Evolutionary conservation across 192 early-diverging fungal species (phyloP).

Genomic region (Mortierella antarctica): DNA sequence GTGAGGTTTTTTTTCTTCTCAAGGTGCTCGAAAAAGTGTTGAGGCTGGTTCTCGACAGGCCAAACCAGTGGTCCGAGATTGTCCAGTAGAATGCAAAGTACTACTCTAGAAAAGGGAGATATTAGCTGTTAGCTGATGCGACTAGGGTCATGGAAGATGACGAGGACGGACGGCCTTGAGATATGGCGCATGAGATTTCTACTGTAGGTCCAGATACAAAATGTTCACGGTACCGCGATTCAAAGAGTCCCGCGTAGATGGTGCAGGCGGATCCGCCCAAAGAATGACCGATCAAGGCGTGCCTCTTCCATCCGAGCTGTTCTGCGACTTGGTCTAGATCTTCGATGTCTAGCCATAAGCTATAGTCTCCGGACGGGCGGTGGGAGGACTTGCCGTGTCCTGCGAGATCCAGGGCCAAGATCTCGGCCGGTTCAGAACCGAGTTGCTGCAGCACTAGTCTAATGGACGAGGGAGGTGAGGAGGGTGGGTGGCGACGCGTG

Average conservation of each 20-base stretch:
- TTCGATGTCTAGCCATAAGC: conserved; percentile 17
- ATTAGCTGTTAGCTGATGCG: background rate
- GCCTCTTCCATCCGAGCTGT: conserved; percentile 19
- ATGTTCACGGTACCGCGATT: conserved; percentile 3
- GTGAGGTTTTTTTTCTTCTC: conserved; percentile 12
- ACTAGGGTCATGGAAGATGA: background rate
- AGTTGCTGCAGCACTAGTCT: conserved; percentile 19
- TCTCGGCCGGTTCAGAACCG: conserved; percentile 23
- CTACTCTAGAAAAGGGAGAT: background rate
- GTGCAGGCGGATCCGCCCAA: conserved; percentile 16
- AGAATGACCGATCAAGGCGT: conserved; percentile 24
- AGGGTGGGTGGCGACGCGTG: background rate
- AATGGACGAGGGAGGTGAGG: background rate
- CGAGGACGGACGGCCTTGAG: too few species aligned
- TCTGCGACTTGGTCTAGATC: conserved; percentile 25
- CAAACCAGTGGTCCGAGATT: conserved; percentile 16
- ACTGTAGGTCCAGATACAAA: too few species aligned
- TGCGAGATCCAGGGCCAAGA: conserved; percentile 21
- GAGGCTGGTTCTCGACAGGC: conserved; percentile 9
- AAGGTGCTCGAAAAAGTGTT: conserved; percentile 22
- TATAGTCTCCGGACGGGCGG: conserved; percentile 11
- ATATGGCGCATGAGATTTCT: too few species aligned
- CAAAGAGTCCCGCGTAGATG: conserved; percentile 13
- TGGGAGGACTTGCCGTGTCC: conserved; percentile 25
- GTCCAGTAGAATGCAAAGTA: conserved; percentile 10